phyloP scores from a whole-genome alignment of 2,329 filamentous ascomycete species.

The Sporothrix variecibatus region DNA sequence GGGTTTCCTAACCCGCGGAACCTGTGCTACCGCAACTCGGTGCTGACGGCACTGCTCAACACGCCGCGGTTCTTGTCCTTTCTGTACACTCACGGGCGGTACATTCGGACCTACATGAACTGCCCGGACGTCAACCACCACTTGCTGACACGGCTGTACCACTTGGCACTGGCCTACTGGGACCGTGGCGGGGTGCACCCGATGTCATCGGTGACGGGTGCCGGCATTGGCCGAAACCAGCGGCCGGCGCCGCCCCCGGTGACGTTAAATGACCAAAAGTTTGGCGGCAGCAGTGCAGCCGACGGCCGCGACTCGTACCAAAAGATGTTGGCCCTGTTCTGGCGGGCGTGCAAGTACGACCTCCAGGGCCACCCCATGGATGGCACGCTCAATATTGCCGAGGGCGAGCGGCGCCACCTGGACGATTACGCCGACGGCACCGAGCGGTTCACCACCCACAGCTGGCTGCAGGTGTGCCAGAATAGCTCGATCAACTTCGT shows the following conservation, averaged over 20 bases:
- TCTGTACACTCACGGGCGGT: constrained; percentile 20
- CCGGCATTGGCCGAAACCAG: too few relatives aligned
- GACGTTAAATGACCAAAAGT: neutral
- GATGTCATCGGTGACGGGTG: neutral
- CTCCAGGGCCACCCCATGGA: neutral
- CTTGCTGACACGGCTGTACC: constrained; percentile 28
- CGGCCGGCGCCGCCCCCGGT: too few relatives aligned
- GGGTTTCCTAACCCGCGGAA: constrained; percentile 25
- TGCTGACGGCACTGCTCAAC: constrained; percentile 28
- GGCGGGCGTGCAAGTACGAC: constrained; percentile 26
- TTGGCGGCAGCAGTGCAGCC: neutral
- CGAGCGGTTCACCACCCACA: too few relatives aligned
- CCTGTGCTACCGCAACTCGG: constrained; percentile 32
- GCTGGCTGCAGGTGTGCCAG: neutral
- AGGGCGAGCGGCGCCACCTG: neutral
- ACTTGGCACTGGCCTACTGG: constrained; percentile 30
- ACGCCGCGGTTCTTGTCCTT: constrained; percentile 28
- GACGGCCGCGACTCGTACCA: neutral
- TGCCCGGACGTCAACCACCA: constrained; percentile 12
- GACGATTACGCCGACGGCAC: neutral
- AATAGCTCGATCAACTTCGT: too few relatives aligned
- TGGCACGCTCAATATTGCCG: neutral
- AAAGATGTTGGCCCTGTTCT: constrained; percentile 22
- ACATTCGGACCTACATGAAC: neutral
- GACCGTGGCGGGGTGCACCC: constrained; percentile 21